A percentile compares a stretch with the other conserved stretches of the same genome.
Conservation (phyloP, 1,284 basidiomycete species). For the Thelephora terrestris region DNA sequence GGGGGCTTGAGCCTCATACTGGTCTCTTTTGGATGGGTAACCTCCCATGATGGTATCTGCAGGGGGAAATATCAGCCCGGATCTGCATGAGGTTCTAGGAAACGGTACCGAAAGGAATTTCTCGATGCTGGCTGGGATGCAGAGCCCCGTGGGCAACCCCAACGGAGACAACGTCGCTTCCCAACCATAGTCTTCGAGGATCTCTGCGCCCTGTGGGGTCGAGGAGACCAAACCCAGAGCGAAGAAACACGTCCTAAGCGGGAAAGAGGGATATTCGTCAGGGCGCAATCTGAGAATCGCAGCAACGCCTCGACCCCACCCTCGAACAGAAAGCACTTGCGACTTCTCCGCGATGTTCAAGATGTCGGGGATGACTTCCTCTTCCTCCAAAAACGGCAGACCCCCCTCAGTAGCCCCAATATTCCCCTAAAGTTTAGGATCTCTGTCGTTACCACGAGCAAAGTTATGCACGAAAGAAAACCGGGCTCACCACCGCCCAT, state of each 20-base stretch:
- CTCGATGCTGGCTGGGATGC: conserved; percentile 76
- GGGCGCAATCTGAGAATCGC: not conserved
- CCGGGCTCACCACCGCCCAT: conserved; percentile 81
- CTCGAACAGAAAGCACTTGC: conserved; percentile 83
- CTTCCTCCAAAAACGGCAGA: conserved; percentile 89
- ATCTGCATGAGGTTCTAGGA: not conserved
- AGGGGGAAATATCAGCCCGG: not conserved
- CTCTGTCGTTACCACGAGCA: not conserved
- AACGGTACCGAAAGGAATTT: conserved; percentile 69
- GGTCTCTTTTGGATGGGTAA: conserved; percentile 32
- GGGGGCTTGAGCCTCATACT: conserved; percentile 50
- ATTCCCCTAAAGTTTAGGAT: conserved; percentile 58
- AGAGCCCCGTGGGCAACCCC: conserved; percentile 84
- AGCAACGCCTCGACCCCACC: conserved; percentile 43
- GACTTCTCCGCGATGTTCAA: conserved; percentile 89
- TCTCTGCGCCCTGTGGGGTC: conserved; percentile 66
- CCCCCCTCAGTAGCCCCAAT: conserved; percentile 87
- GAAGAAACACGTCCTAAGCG: conserved; percentile 85
- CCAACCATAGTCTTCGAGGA: conserved; percentile 89
- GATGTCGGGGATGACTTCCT: conserved; percentile 85
- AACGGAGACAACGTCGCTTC: conserved; percentile 81
- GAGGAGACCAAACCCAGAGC: conserved; percentile 80
- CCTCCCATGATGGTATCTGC: conserved; percentile 74
- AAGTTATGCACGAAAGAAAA: not conserved
- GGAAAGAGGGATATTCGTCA: conserved; percentile 4